Base-by-base conservation (phyloP, 495 filamentous ascomycete genomes). In the Paragyromitra xinjiangensis region DNA sequence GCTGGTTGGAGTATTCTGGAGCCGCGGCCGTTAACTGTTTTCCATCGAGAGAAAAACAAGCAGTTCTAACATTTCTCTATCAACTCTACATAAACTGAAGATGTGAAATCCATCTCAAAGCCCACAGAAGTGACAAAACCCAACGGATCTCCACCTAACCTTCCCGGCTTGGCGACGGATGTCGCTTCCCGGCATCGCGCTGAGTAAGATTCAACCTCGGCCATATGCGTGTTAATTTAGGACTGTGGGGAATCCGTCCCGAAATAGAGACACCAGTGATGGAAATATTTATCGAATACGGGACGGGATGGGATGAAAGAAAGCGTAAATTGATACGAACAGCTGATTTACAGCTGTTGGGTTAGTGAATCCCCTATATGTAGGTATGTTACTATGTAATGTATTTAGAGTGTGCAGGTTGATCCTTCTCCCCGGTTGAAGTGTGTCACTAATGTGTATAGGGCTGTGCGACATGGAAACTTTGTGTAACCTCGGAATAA, bases 271-370 rank as follows among this genome's bases (percentile, higher is more conserved):
- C 51, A 50, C 65, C 65, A 8, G 14, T 44, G 50, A 22, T 40
- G 50, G 67, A 34, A 59, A 61, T 69, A 34, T 69, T 69, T 69
- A 37, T 69, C 67, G 67, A 69, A 69, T 70, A 70, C 67, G 67
- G 67, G 53, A 34, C 29, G 29, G 29, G 29, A 3, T 34, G 29
- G 29, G 29, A 34, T 34, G 29, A 53, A 37, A 37, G 29, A 45
- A 29, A 34, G 29, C 29, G 29, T 11, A 51, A 51, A 6, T 44
- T 44, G 22, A 48, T 65, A 16, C 14, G 24, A 34, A 34, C 64
- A 67, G 44, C 64, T 67, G 63, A 66, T 45, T 66, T 19, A 1
- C 42, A n/a, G 7, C 50, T 53, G 19, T n/a, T 53, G n/a, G 16
- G 19, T 53, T 22, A 53, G n/a, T 22, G n/a, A 53, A 5, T 53